Conservation (phyloP, 163 green algal genomes). For the Scenedesmus sp. region DNA sequence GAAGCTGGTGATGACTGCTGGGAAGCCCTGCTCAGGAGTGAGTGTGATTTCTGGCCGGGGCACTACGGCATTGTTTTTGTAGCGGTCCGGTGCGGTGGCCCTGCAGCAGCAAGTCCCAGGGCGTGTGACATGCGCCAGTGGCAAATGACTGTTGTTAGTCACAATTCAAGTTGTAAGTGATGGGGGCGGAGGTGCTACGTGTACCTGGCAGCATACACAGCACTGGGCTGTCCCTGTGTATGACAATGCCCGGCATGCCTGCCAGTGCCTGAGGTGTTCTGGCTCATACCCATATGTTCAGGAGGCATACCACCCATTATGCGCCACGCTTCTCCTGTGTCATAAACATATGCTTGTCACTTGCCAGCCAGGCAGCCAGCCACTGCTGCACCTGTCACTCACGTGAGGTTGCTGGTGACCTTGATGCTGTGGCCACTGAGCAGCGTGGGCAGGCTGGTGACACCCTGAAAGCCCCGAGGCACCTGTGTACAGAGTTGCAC, state of each 20-base stretch:
- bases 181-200: background rate
- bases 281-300: no score
- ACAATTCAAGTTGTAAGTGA: background rate
- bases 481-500: no score
- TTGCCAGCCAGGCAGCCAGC: background rate
- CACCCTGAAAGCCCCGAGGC: background rate
- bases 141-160: no score
- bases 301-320: no score
- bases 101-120: background rate
- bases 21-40: constrained; percentile 3
- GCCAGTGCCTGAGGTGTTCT: no score
- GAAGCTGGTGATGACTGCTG: background rate
- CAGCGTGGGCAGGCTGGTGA: background rate
- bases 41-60: background rate
- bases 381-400: background rate
- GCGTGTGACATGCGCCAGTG: no score
- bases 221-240: no score
- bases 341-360: background rate
- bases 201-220: background rate
- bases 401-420: background rate
- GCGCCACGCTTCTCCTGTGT: no score
- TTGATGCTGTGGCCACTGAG: background rate
- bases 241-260: no score
- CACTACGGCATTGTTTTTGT: background rate
- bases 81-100: background rate